phyloP scores from a whole-genome alignment of 108 stramenopile species.

The Halocafeteria seosinensis region DNA sequence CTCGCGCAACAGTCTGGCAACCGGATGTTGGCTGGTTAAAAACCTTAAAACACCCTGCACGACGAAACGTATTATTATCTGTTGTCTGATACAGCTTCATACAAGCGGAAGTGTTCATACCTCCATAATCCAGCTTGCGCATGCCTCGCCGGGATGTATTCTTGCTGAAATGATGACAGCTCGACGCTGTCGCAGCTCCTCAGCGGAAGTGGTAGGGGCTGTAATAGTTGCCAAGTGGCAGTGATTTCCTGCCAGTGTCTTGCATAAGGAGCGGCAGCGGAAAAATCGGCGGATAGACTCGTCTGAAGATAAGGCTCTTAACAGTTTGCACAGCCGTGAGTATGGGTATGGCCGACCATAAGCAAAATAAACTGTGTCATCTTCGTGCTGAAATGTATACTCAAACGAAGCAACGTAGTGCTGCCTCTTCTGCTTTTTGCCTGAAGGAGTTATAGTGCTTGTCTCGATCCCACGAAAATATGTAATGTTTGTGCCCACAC shows the following conservation, averaged over 20 bases:
- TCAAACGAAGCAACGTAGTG: background rate
- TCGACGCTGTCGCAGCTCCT: background rate
- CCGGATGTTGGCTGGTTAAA: conserved; percentile 14
- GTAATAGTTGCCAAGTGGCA: conserved; percentile 43
- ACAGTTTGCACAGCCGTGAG: conserved; percentile 18
- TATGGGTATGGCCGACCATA: conserved; percentile 43
- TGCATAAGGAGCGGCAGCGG: conserved; percentile 18
- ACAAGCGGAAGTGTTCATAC: too few species aligned
- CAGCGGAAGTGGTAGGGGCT: background rate
- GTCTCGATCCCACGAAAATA: too few species aligned
- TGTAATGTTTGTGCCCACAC: too few species aligned
- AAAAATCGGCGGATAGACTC: background rate
- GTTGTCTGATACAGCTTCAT: too few species aligned
- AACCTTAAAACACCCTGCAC: conserved; percentile 40
- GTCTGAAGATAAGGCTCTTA: background rate
- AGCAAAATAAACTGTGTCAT: conserved; percentile 19
- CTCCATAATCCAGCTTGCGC: conserved; percentile 42
- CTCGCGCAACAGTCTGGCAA: conserved; percentile 21
- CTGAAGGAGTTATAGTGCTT: too few species aligned
- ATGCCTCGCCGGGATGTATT: conserved; percentile 40
- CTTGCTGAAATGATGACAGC: conserved; percentile 17
- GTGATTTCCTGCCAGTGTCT: conserved; percentile 33
- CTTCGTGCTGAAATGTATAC: background rate
- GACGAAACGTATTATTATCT: too few species aligned
- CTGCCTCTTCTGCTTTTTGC: too few species aligned